Base-by-base conservation (phyloP, 192 early-diverging fungal genomes). In the Phycomyces nitens region DNA sequence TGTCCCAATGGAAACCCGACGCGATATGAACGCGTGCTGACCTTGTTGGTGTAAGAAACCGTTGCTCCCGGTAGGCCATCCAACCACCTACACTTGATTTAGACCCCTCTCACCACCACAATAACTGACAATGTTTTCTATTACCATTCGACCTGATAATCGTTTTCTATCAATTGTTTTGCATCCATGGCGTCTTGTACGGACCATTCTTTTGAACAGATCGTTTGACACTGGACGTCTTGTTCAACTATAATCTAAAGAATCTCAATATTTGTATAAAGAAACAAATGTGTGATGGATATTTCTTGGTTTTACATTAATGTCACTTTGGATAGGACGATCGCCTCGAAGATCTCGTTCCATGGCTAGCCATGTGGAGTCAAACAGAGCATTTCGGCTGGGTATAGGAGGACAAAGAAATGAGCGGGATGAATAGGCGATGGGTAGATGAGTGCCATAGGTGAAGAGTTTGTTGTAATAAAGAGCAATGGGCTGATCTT, bases 291-390 rank as follows among this genome's bases (percentile, higher is more conserved):
- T 40, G 5, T 24, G 20, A 51, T 51, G 49, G 16, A 20, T 22
- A 12, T 40, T 27, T 0, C 18, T n/a, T 34, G 23, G 52, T 5
- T 39, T 47, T 67, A 73, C 71, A 54, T 73, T 66, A 16, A 62
- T 56, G 42, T 63, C 65, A 58, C 71, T 73, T 52, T 68, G 20
- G 5, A 73, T 42, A 24, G 86, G 89, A 10, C 88, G 80, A 73
- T 91, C 89, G 9, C 89, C 89, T 23, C 86, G 75, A 53, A 91
- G 65, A 14, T 88, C 87, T 56, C 89, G 82, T 52, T 88, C 88
- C 42, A 89, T 71, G 71, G 75, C 75, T 22, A 81, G 58, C 74
- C 74, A 76, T 41, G 61, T 55, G 1, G 12, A 20, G 14, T 49
- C 23, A 15, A 43, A 15, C 6, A 20, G 7, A 15, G 7, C 5